phyloP scores from a whole-genome alignment of 768 basidiomycete genomes.

The Kondoa malvinella region DNA sequence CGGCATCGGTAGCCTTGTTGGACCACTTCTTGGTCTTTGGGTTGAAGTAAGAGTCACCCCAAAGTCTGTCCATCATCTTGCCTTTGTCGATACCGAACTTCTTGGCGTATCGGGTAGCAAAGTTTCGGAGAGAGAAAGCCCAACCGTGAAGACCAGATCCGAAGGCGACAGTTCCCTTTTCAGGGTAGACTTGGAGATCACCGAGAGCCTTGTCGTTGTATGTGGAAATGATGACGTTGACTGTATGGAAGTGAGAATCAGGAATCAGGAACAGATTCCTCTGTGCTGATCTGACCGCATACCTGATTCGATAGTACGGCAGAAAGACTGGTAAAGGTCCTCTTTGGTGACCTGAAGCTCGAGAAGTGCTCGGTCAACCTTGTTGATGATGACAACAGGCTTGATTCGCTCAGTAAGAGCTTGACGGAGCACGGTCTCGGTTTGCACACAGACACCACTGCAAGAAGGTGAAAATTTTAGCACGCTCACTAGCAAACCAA shows the following conservation, averaged over 20 bases:
- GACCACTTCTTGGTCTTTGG: conserved; percentile 92
- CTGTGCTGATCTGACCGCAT: too few relatives aligned
- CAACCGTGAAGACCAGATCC: conserved; percentile 99
- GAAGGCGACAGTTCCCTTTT: conserved; percentile 94
- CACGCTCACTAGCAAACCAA: background rate
- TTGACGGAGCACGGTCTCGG: conserved; percentile 96
- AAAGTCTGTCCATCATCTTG: conserved; percentile 93
- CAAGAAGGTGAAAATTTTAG: too few relatives aligned
- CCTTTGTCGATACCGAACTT: conserved; percentile 98
- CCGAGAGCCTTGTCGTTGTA: conserved; percentile 87
- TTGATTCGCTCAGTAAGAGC: conserved; percentile 96
- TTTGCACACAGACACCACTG: conserved; percentile 90
- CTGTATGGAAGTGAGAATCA: conserved; percentile 43
- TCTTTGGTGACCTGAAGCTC: conserved; percentile 97
- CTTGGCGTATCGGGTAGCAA: conserved; percentile 83
- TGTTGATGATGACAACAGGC: conserved; percentile 98
- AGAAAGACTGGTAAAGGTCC: conserved; percentile 92
- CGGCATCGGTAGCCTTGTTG: conserved; percentile 51
- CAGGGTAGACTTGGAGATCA: conserved; percentile 97
- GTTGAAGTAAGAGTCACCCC: conserved; percentile 99
- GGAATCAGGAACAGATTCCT: too few relatives aligned
- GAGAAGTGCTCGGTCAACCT: conserved; percentile 96
- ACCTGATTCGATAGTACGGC: conserved; percentile 57
- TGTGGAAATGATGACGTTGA: conserved; percentile 96
- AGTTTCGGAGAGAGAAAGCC: conserved; percentile 98